Evolutionary conservation across 331 rosid species (phyloP), one percentile per base, ranked within the genome.

Genomic region (Rhamnella rubrinervis): DNA sequence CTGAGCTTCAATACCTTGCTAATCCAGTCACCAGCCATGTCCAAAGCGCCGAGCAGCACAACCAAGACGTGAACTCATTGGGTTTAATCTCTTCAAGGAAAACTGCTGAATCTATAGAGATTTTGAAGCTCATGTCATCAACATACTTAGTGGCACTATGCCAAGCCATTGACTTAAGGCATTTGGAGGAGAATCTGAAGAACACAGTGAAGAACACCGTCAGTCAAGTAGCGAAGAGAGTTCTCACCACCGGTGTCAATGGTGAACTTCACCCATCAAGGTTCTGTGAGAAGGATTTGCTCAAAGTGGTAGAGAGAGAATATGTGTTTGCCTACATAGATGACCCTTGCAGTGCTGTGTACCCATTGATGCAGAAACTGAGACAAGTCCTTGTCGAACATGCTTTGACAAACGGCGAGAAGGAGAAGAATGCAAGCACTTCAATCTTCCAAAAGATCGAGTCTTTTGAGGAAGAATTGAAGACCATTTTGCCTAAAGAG

Each of bases 1-100:
- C 98, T 0, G 96, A 92, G 68, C 86, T 92, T 21, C 98, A 92
- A 46, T 92, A 79, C 59, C 76, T 92, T 6, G 96, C 96, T 1
- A 92, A 92, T 28, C 97, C 97, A 0, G 96, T 92, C 0, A 92
- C 97, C 4, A 88, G 44, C 59, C 97, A 92, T 65, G 97, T 92
- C 71, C 97, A 92, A 44, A 92, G 97, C 65, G 97, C 97, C 0
- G 96, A 92, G 84, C 97, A 92, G 39, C 97, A 92, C 71, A 92
- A 92, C 81, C 96, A 92, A 41, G 97, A 92, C 58, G 96, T 92
- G n/a, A 92, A 92, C 85, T 92, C 98, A 3, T 67, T 92, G 70
- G 98, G 98, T 41, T 61, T 92, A 64, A 89, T 92, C 41, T 92
- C 98, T 0, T 81, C 98, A 0, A 82, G 98, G 26, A 92, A 92